Evolutionary conservation across 2,329 filamentous ascomycete genomes (phyloP).

Genomic region (Verruconis gallopava): DNA sequence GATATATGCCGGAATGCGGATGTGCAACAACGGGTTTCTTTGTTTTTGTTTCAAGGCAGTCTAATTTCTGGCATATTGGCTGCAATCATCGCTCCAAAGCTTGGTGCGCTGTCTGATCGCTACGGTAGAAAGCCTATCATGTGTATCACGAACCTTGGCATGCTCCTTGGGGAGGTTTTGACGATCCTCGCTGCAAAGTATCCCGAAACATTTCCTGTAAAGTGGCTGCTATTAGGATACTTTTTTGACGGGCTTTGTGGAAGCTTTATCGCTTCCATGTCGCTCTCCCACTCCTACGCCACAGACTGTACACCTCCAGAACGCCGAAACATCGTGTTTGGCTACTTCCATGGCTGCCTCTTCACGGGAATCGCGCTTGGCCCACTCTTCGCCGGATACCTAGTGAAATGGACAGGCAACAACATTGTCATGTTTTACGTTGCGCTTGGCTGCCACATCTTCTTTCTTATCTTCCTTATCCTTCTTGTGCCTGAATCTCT

Average conservation of each 20-base stretch:
- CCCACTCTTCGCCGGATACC: constrained; percentile 65
- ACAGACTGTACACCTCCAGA: constrained; percentile 78
- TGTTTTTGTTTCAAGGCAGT: constrained; percentile 64
- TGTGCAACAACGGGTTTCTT: constrained; percentile 63
- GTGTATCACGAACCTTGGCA: constrained; percentile 59
- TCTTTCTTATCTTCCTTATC: constrained; percentile 60
- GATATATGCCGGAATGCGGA: constrained; percentile 67
- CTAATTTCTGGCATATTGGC: constrained; percentile 65
- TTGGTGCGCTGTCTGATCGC: constrained; percentile 77
- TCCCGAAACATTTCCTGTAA: constrained; percentile 59
- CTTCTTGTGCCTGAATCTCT: constrained; percentile 76
- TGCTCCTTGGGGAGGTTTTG: constrained; percentile 59
- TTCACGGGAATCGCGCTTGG: constrained; percentile 84
- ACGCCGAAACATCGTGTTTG: constrained; percentile 69
- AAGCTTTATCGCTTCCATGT: constrained; percentile 75
- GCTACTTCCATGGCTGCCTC: constrained; percentile 78
- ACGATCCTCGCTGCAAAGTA: constrained; percentile 67
- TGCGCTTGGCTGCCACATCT: constrained; percentile 55
- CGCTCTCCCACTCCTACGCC: constrained; percentile 72
- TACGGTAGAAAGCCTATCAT: constrained; percentile 69
- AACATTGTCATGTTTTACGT: constrained; percentile 78
- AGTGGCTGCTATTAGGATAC: constrained; percentile 64
- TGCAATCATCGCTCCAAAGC: constrained; percentile 66
- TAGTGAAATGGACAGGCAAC: constrained; percentile 63
- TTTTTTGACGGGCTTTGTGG: constrained; percentile 73